Evolutionary conservation across 805 yeast genomes (phyloP).

Genomic region (Isabelozyma pseudorhagii): DNA sequence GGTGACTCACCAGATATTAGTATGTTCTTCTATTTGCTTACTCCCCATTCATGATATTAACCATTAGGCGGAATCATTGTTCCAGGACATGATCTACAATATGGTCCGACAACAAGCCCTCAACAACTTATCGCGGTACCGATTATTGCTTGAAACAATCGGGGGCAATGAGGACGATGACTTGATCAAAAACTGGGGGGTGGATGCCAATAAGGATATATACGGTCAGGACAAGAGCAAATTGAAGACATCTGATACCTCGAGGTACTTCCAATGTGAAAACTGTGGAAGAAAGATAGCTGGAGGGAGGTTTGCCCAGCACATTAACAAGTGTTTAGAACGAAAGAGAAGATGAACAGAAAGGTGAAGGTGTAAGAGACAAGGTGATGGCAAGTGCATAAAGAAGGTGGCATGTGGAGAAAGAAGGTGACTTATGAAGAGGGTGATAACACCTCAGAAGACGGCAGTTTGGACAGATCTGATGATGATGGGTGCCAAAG

Average conservation of each 20-base stretch:
- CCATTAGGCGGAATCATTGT: constrained; percentile 35
- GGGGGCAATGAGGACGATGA: constrained; percentile 12
- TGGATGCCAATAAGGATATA: constrained; percentile 34
- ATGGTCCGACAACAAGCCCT: constrained; percentile 30
- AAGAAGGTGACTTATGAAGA: neutral
- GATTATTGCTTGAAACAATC: constrained; percentile 14
- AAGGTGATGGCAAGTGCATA: neutral
- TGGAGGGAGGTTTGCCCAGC: constrained; percentile 90
- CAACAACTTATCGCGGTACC: constrained; percentile 17
- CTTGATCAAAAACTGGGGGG: constrained; percentile 8
- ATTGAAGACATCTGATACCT: constrained; percentile 41
- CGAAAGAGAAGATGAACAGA: constrained; percentile 47
- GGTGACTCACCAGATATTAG: constrained; percentile 18
- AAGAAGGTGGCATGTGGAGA: neutral
- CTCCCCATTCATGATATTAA: constrained; percentile 1
- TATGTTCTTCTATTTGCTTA: constrained; percentile 6
- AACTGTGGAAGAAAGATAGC: constrained; percentile 86
- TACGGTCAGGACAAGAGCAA: constrained; percentile 50
- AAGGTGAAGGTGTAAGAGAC: neutral
- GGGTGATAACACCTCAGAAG: no score
- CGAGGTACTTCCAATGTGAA: constrained; percentile 68
- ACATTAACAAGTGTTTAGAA: constrained; percentile 83
- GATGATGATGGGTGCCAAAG: no score
- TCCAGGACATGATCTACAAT: constrained; percentile 30
- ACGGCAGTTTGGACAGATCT: no score